Evolutionary conservation across 2,329 filamentous ascomycete genomes (phyloP).

Genomic region (Aspergillus ruber): DNA sequence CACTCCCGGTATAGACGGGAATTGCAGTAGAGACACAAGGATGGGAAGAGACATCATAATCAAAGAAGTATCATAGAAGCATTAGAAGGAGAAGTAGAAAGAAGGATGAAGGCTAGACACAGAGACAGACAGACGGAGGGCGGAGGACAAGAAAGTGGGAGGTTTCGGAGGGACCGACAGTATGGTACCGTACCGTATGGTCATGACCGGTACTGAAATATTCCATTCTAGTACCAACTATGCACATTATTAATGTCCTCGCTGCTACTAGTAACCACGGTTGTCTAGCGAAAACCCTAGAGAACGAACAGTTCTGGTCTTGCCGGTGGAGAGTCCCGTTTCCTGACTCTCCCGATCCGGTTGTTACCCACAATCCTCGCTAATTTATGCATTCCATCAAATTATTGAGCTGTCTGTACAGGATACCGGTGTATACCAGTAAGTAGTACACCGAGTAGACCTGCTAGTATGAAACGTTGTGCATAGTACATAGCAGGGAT

Average conservation of each 20-base stretch:
- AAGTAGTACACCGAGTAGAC: too few relatives aligned
- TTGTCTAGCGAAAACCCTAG: background rate
- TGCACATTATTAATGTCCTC: slow-evolving; percentile 8
- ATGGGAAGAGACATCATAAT: slow-evolving; percentile 33
- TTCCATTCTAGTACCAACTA: background rate
- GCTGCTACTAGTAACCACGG: background rate
- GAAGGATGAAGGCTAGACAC: slow-evolving; percentile 8
- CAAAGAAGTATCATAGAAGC: slow-evolving; percentile 15
- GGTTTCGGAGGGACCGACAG: background rate
- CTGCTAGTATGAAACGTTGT: too few relatives aligned
- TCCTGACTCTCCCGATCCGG: background rate
- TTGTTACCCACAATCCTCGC: background rate
- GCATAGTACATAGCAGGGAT: too few relatives aligned
- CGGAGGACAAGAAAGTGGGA: slow-evolving; percentile 11
- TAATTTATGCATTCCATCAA: background rate
- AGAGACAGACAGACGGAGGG: slow-evolving; percentile 17
- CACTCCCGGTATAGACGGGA: slow-evolving; percentile 41
- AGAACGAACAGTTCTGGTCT: background rate
- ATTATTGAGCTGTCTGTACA: background rate
- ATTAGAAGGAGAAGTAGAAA: slow-evolving; percentile 12
- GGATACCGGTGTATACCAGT: too few relatives aligned
- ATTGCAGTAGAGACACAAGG: slow-evolving; percentile 24
- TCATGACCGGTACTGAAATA: background rate
- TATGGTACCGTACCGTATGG: background rate
- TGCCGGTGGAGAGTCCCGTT: background rate